A percentile compares a stretch with the other conserved stretches of the same genome.
Conservation (phyloP, 495 filamentous ascomycete genomes). For the Neurospora sp. region DNA sequence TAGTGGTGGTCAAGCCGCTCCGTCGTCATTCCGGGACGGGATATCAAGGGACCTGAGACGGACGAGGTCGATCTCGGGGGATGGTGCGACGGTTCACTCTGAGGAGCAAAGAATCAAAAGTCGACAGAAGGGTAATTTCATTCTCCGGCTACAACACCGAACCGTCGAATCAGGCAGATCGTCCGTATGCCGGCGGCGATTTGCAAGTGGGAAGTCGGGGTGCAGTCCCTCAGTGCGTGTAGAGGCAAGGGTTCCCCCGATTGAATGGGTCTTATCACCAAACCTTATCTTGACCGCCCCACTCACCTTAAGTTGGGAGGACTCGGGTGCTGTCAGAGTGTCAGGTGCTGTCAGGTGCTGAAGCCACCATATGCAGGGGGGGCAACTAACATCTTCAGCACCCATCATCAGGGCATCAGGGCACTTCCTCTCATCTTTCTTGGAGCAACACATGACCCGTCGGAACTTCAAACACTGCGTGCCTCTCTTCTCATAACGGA, state of each 20-base stretch:
- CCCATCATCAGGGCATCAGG: background rate
- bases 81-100: background rate
- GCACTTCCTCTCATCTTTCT: background rate
- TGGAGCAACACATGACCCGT: background rate
- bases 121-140: background rate
- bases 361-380: background rate
- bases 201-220: background rate
- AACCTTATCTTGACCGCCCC: background rate
- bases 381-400: background rate
- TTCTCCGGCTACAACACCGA: background rate
- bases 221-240: background rate
- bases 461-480: background rate
- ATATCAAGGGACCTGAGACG: background rate
- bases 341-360: background rate
- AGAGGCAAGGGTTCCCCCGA: background rate
- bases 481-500: background rate
- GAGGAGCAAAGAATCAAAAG: background rate
- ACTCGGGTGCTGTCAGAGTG: background rate
- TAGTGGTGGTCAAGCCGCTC: background rate
- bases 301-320: background rate
- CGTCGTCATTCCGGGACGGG: background rate
- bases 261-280: background rate
- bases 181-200: background rate
- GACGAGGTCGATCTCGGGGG: background rate
- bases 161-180: background rate